Base-by-base conservation (phyloP, 179 eudicot species). In the Actinidia polygama region DNA sequence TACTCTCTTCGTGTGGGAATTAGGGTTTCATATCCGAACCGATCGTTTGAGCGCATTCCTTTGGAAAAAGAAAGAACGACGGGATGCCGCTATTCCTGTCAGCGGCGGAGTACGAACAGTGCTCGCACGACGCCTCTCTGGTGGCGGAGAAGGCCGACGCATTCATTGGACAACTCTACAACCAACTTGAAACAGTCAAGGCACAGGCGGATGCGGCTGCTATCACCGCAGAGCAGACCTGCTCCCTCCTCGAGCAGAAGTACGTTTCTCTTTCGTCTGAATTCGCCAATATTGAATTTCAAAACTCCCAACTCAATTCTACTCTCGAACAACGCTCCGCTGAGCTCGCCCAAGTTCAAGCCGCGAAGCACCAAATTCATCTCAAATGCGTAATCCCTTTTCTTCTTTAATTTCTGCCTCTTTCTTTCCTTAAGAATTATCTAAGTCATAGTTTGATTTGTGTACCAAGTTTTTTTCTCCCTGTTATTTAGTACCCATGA, bases 141-240 rank as follows among this genome's bases (percentile, higher is more conserved):
- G 91, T 97, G 84, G 91, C 92, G 80, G 94, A 89, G 86, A 95
- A 91, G 84, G 99, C 98, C 14, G 99, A 97, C 70, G 86, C 91
- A 0, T 94, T 78, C 86, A 95, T 97, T 24, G 75, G 89, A 49
- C 85, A 79, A 49, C 87, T 95, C 14, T 75, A 79, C 80, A 82
- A 84, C 21, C 91, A 93, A 68, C 86, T 93, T 53, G 98, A 97
- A 68, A 92, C 98, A 40, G 93, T 86, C 23, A 92, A 84, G 80
- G 99, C 98, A 11, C 91, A 91, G 87, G 92, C 94, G 4, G 98
- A 95, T 63, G 98, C 98, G 10, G 86, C 95, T 9, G 57, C 97
- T 15, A 93, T 97, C 75, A 97, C 97, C 40, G 94, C 93, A n/a
- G 99, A 97, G 85, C 99, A 97, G 80, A 94, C 94, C 0, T 95